Evolutionary conservation across 257 asterid genomes (phyloP).

Genomic region (Echium plantagineum): DNA sequence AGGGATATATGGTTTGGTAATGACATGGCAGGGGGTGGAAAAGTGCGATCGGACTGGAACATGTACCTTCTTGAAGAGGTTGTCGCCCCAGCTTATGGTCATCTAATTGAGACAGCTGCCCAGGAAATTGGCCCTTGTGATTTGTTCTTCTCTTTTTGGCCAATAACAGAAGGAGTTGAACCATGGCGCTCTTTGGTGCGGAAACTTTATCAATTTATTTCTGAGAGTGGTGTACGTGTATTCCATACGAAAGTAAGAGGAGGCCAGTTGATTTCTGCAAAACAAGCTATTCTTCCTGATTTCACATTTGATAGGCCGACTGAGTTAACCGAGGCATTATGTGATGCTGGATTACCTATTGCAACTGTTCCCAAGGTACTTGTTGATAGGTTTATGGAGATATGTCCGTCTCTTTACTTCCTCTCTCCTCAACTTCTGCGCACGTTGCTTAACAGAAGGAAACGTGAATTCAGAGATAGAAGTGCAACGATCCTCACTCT

Average conservation of each 20-base stretch:
- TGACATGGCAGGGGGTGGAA: constrained; percentile 99
- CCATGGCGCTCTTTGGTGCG: constrained; percentile 84
- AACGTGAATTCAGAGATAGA: constrained; percentile 64
- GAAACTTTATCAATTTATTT: constrained; percentile 55
- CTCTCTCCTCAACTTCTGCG: constrained; percentile 86
- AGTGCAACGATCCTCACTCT: constrained; percentile 73
- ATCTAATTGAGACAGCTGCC: constrained; percentile 71
- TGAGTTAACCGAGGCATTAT: constrained; percentile 66
- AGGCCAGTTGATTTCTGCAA: constrained; percentile 87
- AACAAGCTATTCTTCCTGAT: constrained; percentile 89
- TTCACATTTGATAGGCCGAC: constrained; percentile 54
- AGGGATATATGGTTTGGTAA: constrained; percentile 97
- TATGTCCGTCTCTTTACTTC: constrained; percentile 64
- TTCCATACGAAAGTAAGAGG: constrained; percentile 79
- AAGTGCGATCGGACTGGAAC: constrained; percentile 93
- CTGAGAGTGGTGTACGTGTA: constrained; percentile 61
- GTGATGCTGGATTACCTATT: constrained; percentile 82
- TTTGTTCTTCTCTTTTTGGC: constrained; percentile 76
- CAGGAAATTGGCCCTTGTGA: constrained; percentile 75
- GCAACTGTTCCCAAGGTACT: constrained; percentile 54
- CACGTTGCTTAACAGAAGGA: constrained; percentile 56
- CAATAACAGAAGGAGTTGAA: constrained; percentile 52
- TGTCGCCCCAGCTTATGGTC: constrained; percentile 90
- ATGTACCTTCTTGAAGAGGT: constrained; percentile 79
- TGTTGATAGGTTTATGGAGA: constrained; percentile 59